Conservation (phyloP, 257 asterid genomes). For the Solanum arcanum region DNA sequence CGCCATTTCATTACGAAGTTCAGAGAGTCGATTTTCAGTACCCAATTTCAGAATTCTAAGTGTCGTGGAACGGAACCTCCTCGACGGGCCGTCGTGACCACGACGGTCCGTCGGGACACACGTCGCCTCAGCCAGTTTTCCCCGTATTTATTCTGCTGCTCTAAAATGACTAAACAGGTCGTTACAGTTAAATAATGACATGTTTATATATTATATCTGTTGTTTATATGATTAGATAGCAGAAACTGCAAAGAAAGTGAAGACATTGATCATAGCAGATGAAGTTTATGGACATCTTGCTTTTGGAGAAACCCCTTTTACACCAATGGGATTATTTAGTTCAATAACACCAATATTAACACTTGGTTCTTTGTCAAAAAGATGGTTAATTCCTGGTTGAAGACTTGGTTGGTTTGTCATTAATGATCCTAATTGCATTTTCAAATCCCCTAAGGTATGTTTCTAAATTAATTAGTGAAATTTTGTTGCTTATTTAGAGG, state of each 20-base stretch:
- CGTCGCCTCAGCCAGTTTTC: too few species aligned
- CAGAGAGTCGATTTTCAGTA: too few species aligned
- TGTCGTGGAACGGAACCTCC: too few species aligned
- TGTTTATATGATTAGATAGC: conserved; percentile 35
- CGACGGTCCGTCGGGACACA: too few species aligned
- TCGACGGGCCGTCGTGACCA: too few species aligned
- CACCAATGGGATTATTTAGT: conserved; percentile 76
- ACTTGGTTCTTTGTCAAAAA: conserved; percentile 74
- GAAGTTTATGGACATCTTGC: conserved; percentile 85
- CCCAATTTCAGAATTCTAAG: too few species aligned
- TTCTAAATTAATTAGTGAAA: not conserved
- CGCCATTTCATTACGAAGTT: too few species aligned
- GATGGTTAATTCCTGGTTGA: conserved; percentile 97
- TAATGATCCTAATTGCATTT: conserved; percentile 43
- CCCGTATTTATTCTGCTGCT: too few species aligned
- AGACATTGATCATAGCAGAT: conserved; percentile 56
- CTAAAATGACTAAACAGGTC: too few species aligned
- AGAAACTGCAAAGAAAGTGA: conserved; percentile 57
- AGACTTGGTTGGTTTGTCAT: conserved; percentile 83
- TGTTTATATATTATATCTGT: not conserved
- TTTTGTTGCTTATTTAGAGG: not conserved
- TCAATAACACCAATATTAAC: conserved; percentile 53
- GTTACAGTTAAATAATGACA: not conserved
- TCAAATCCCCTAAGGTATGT: conserved; percentile 45
- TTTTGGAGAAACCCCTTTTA: conserved; percentile 60